These are phyloP conservation scores for Psilocybe subaeruginosa DNA, from an alignment of 768 basidiomycete genomes.

Conservation along the genomic window DNA sequence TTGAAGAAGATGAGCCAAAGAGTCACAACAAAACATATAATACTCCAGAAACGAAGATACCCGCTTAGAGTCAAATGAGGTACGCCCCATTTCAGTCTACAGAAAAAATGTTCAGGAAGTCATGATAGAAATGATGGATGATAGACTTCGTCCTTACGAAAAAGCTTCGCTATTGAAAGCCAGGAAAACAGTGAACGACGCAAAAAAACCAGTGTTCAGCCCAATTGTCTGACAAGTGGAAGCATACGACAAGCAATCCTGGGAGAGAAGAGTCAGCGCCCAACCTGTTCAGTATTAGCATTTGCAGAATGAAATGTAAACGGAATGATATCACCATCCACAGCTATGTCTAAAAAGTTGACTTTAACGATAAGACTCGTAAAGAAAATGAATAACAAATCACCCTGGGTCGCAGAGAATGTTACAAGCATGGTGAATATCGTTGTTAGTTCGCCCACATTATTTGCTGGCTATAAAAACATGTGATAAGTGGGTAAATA, in stretches of 20 bases:
- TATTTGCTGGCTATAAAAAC: slow-evolving; percentile 69
- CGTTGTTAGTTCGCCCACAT: slow-evolving; percentile 76
- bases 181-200: slow-evolving; percentile 96
- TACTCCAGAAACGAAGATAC: slow-evolving; percentile 87
- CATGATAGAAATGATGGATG: not conserved
- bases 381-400: slow-evolving; percentile 13
- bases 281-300: slow-evolving; percentile 49
- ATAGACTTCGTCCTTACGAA: slow-evolving; percentile 48
- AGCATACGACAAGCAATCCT: slow-evolving; percentile 93
- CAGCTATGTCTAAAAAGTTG: slow-evolving; percentile 80
- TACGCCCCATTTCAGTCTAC: slow-evolving; percentile 75
- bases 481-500: slow-evolving; percentile 14
- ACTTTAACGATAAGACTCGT: not conserved
- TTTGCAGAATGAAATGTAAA: not conserved
- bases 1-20: slow-evolving; percentile 87
- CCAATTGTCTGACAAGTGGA: slow-evolving; percentile 99
- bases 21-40: slow-evolving; percentile 84
- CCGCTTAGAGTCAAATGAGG: slow-evolving; percentile 71
- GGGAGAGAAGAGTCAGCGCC: slow-evolving; percentile 85
- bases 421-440: slow-evolving; percentile 90
- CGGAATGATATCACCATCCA: slow-evolving; percentile 71
- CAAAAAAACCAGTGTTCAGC: slow-evolving; percentile 92
- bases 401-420: slow-evolving; percentile 97
- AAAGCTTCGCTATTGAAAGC: slow-evolving; percentile 96
- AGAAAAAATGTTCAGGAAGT: not conserved